Conservation (phyloP, 2,329 filamentous ascomycete genomes). For the Beauveria varroae region DNA sequence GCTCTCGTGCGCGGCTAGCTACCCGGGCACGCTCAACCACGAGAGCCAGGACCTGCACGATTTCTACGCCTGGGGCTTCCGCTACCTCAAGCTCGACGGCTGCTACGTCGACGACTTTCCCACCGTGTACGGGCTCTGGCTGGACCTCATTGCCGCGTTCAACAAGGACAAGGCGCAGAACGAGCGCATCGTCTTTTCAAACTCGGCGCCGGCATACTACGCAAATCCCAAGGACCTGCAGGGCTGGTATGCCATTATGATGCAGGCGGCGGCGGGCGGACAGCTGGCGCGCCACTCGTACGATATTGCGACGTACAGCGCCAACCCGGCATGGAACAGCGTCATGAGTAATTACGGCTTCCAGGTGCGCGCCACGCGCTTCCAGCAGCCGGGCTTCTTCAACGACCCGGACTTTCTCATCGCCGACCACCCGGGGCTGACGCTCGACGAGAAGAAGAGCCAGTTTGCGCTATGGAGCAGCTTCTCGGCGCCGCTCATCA, state of each 20-base stretch:
- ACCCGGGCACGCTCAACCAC: constrained; percentile 31
- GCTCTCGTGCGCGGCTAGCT: constrained; percentile 32
- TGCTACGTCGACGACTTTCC: constrained; percentile 24
- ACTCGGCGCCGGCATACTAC: constrained; percentile 37
- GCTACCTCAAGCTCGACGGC: constrained; percentile 32
- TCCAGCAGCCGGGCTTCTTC: constrained; percentile 27
- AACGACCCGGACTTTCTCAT: constrained; percentile 28
- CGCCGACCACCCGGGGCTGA: constrained; percentile 24
- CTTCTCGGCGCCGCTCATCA: constrained; percentile 24
- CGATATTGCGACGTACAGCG: constrained; percentile 32
- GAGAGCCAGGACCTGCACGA: constrained; percentile 35
- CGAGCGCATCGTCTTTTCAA: constrained; percentile 26
- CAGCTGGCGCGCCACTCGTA: constrained; percentile 35
- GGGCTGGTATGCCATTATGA: constrained; percentile 35
- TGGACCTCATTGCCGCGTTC: background rate
- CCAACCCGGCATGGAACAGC: constrained; percentile 31
- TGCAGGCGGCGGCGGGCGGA: constrained; percentile 29
- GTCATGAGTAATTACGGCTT: constrained; percentile 39
- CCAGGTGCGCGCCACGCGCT: constrained; percentile 29
- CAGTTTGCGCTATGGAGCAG: constrained; percentile 26
- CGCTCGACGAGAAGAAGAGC: constrained; percentile 23
- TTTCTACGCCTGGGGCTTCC: constrained; percentile 29
- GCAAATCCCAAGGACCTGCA: constrained; percentile 23
- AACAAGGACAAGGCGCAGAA: background rate
- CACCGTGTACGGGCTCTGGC: background rate